Base-by-base conservation (phyloP, 495 filamentous ascomycete species). In the Aspergillus nanangensis region DNA sequence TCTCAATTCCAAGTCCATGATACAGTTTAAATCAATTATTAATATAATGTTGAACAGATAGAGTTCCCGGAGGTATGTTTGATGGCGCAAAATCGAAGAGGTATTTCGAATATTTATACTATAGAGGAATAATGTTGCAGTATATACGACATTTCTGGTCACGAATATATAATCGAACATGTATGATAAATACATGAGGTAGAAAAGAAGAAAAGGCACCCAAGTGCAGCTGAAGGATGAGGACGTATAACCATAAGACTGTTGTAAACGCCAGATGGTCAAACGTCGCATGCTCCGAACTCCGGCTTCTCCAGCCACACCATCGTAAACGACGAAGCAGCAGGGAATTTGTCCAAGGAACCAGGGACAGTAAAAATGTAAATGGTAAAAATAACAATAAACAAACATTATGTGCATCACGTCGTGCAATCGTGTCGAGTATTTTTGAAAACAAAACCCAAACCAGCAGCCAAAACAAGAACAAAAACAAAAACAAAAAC, bases 391-490 rank as follows among this genome's bases (percentile, higher is more conserved):
- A 49, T 20, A 3, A 45, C 24, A 46, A 44, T 45, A 44, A 44
- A 45, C 35, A 51, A 48, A 42, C 53, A 55, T 59, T 61, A 61
- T 60, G 52, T 61, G 55, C 64, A 55, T 70, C 60, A 62, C 62
- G 44, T 64, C 59, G 41, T 66, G 43, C 31, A 57, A 48, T 69
- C 63, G 52, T 62, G 48, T 61, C 51, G 42, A 56, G 52, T 43
- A 45, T 36, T 50, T 47, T 31, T 44, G 44, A 54, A 60, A 50
- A 45, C 58, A 35, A 51, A 57, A 40, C 34, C 44, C 55, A 60
- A 53, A 27, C 33, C 17, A n/a, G 49, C 51, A 59, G 43, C 44
- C 41, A 49, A 56, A 46, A n/a, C 39, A 52, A 33, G 46, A 48
- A 47, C 17, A 36, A 44, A 38, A 34, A 23, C 14, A 19, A 32